Evolutionary conservation across 1,139 yeast species (phyloP), one percentile per base, ranked within the genome.

Genomic region (Yamadazyma membranifaciens): DNA sequence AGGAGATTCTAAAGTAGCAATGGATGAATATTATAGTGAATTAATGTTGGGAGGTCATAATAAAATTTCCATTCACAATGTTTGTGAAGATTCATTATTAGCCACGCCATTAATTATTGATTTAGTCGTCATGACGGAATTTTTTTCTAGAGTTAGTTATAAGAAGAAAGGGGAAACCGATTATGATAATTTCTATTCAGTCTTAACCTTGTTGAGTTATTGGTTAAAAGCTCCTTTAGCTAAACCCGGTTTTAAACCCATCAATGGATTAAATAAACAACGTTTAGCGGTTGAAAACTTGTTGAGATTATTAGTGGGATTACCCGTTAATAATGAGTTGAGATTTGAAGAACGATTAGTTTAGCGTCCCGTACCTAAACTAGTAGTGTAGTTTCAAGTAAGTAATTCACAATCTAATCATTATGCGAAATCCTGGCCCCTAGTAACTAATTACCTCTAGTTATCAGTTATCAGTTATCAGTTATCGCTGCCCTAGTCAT

Each of bases 41-140:
- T 81, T 91, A 62, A 89, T 91, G 97, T 78, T 91, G 57, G 98
- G 98, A 47, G 98, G 98, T 37, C 97, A 89, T 71, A 91, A 89
- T 73, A 85, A 92, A 63, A 86, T 91, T 51, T 82, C 94, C 42
- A 85, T 91, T 59, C 96, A 89, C 71, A 91, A 91, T 61, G 96
- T 91, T 32, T 91, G 98, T 67, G 98, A 91, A 69, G 98, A 91
- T 65, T 89, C 97, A 3, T 74, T 91, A 55, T 77, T 91, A 63
- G 98, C 98, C 27, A 86, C 97, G 20, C 98, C 98, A 39, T 75
- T 91, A 65, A 91, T 91, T 63, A 84, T 91, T 56, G 98, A 91
- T 64, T 76, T 91, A 66, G 87, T 88, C 41, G 84, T 91, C 39
- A 84, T 89, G 78, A 73, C 95, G 43, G 98, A 91, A 67, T 88